phyloP scores from a whole-genome alignment of 331 rosid genomes.

The Telfairia occidentalis region DNA sequence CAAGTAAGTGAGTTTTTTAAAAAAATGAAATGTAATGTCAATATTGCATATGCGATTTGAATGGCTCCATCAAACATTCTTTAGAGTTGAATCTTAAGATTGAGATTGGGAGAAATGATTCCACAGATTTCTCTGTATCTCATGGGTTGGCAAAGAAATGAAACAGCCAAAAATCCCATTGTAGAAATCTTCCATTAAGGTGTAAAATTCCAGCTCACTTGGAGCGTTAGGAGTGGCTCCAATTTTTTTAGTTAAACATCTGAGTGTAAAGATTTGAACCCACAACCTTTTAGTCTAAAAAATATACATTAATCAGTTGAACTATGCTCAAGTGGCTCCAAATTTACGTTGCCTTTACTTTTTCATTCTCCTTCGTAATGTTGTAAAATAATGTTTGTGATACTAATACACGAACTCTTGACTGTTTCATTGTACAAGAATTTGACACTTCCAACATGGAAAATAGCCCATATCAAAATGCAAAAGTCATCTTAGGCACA shows the following conservation, averaged over 20 bases:
- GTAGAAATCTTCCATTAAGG: background rate
- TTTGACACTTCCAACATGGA: background rate
- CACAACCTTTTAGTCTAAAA: too few species aligned
- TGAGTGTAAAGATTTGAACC: too few species aligned
- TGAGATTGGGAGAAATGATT: background rate
- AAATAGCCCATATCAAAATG: background rate
- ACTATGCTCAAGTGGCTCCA: too few species aligned
- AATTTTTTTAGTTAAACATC: too few species aligned
- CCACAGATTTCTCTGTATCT: background rate
- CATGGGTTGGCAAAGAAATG: background rate
- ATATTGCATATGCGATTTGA: background rate
- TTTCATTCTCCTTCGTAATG: background rate
- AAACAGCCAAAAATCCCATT: background rate
- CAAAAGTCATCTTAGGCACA: background rate
- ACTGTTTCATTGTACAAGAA: background rate
- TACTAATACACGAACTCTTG: background rate
- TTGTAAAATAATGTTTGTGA: background rate
- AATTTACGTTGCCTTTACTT: background rate
- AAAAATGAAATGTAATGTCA: background rate
- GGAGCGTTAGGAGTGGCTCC: too few species aligned
- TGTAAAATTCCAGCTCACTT: background rate
- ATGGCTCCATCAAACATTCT: background rate
- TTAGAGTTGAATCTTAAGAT: background rate
- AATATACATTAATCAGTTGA: too few species aligned
- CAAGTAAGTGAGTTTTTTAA: background rate